Evolutionary conservation across 768 basidiomycete genomes (phyloP).

Genomic region (Hygrocybe punicea): DNA sequence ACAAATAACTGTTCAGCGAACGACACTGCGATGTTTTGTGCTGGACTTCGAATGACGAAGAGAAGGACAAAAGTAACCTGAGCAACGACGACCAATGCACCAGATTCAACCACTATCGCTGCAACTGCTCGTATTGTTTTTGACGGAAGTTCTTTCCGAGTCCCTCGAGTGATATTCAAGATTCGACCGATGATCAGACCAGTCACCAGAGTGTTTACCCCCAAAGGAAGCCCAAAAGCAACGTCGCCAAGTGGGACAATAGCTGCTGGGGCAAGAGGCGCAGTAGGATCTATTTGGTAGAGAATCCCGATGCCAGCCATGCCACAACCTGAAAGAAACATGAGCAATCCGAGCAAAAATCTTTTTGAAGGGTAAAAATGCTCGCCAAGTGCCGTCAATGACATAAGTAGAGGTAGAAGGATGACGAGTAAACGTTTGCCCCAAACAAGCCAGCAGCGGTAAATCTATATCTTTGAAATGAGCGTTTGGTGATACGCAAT

Average conservation of each 20-base stretch:
- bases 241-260: slow-evolving; percentile 38
- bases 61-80: slow-evolving; percentile 43
- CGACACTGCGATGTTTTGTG: slow-evolving; percentile 36
- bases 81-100: slow-evolving; percentile 37
- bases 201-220: slow-evolving; percentile 42
- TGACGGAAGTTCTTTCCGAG: slow-evolving; percentile 7
- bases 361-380: not conserved
- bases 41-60: slow-evolving; percentile 31
- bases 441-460: slow-evolving; percentile 46
- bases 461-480: slow-evolving; percentile 13
- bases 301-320: slow-evolving; percentile 28
- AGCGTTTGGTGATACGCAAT: not conserved
- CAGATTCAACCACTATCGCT: slow-evolving; percentile 39
- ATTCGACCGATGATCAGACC: slow-evolving; percentile 41
- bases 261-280: slow-evolving; percentile 34
- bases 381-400: slow-evolving; percentile 36
- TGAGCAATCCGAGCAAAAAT: not conserved
- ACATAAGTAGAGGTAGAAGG: slow-evolving; percentile 33
- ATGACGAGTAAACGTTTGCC: slow-evolving; percentile 31
- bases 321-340: slow-evolving; percentile 26
- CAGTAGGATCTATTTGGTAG: slow-evolving; percentile 23
- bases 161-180: slow-evolving; percentile 25
- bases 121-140: slow-evolving; percentile 25
- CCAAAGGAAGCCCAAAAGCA: slow-evolving; percentile 37
- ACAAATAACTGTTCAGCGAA: slow-evolving; percentile 43